Evolutionary conservation across 768 basidiomycete species (phyloP), one percentile per base, ranked within the genome.

Genomic region (Russula sp.): DNA sequence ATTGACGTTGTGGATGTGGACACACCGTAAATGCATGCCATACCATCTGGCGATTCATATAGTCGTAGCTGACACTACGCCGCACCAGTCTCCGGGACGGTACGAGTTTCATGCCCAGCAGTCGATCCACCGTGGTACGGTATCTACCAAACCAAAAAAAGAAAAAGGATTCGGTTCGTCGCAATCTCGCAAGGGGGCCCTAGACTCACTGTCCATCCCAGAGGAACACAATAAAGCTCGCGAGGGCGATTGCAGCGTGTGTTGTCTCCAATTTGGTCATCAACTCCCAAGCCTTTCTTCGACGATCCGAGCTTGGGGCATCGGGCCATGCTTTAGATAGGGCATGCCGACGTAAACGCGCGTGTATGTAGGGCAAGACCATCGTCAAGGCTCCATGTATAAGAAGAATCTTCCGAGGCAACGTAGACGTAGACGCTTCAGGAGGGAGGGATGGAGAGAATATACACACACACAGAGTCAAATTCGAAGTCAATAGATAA

Each of bases 41-140:
- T 60, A 99, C 97, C 83, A 99, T 91, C 75, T 98, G 96, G 69
- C 97, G 90, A 71, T 98, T 98, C 92, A 98, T 96, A 71, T 94
- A 98, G 72, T 98, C 97, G 75, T 97, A 99, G 71, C 92, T 96
- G 57, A 98, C 90, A 69, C 95, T 88, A 20, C 90, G 84, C 65
- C 84, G 86, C 40, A 87, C 81, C 38, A 88, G 81, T 48, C 81
- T 77, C 36, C 85, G 83, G 0, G 89, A 80, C 4, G 95, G 89
- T 0, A 87, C 82, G 3, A 98, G 83, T 34, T 80, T 79, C 79
- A 99, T 83, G 28, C 79, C 75, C 18, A 98, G 78, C 24, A 97
- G 66, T 53, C 97, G 80, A 72, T 96, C 93, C 14, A 87, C 78
- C 30, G 94, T 73, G 30, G 93, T 90, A 1, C 95, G 89, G 73